Evolutionary conservation across 108 stramenopile genomes (phyloP).

Genomic region (Cylindrotheca closterium): DNA sequence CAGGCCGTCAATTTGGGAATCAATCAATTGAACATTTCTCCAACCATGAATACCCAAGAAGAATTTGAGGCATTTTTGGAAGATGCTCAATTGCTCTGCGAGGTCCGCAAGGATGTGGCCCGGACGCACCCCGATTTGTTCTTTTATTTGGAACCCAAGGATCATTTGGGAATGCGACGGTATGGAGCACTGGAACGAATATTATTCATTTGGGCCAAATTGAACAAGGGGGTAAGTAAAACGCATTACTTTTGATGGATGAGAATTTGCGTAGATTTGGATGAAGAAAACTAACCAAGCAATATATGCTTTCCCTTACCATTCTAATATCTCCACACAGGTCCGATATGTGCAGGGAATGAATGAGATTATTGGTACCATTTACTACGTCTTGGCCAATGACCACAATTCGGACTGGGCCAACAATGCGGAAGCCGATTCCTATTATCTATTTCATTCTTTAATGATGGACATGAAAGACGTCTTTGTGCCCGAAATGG

Average conservation of each 20-base stretch:
- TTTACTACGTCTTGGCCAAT: constrained; percentile 91
- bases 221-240: constrained; percentile 87
- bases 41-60: constrained; percentile 1
- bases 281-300: not conserved
- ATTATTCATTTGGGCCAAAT: constrained; percentile 91
- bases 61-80: constrained; percentile 44
- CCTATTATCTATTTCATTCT: constrained; percentile 89
- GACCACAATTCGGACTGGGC: constrained; percentile 74
- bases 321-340: constrained; percentile 12
- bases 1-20: not conserved
- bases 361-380: constrained; percentile 95
- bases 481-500: constrained; percentile 86
- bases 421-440: constrained; percentile 86
- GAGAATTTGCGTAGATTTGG: too few relatives aligned
- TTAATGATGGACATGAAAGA: constrained; percentile 92
- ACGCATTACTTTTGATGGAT: not conserved
- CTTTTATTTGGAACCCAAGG: constrained; percentile 80
- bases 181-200: constrained; percentile 90
- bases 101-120: constrained; percentile 89
- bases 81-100: constrained; percentile 67
- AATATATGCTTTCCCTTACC: not conserved
- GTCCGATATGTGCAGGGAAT: constrained; percentile 96
- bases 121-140: constrained; percentile 83
- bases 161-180: constrained; percentile 67
- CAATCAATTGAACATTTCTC: constrained; percentile 6